Conservation (phyloP, 2,329 filamentous ascomycete genomes). For the Aspergillus vadensis region DNA sequence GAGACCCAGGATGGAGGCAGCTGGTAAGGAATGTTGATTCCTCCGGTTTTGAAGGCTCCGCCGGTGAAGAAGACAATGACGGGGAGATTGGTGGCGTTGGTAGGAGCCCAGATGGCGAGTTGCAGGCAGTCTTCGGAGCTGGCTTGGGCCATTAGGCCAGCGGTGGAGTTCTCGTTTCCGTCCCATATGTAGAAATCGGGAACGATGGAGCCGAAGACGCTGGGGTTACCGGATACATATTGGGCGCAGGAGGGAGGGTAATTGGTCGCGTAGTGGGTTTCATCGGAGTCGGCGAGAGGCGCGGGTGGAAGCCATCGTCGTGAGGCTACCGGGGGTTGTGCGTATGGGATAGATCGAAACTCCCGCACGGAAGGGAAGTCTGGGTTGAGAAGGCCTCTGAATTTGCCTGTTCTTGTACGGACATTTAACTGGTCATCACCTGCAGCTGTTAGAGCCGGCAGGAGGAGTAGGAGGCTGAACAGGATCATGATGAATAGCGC, state of each 20-base stretch:
- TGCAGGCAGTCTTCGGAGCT: slow-evolving; percentile 3
- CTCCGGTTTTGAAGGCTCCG: neutral
- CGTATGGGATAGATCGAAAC: slow-evolving; percentile 1
- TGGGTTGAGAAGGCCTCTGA: neutral
- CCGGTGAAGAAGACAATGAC: slow-evolving; percentile 1
- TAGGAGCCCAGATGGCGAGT: slow-evolving; percentile 1
- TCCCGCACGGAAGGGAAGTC: neutral
- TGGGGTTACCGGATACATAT: neutral
- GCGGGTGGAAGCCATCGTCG: neutral
- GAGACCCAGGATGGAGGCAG: neutral
- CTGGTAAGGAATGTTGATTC: neutral
- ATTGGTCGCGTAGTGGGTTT: neutral
- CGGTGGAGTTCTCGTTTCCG: neutral
- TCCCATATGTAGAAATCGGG: neutral
- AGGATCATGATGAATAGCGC: neutral
- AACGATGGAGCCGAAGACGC: neutral
- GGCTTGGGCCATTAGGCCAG: neutral
- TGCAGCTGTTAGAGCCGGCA: neutral
- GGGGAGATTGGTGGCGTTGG: neutral
- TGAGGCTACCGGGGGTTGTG: neutral
- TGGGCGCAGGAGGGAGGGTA: slow-evolving; percentile 1
- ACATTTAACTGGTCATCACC: neutral
- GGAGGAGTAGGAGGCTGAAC: neutral
- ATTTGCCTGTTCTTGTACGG: neutral
- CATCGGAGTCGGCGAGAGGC: neutral